These are phyloP conservation scores for Aspergillus unguis DNA, from an alignment of 2,329 filamentous ascomycete genomes.

Conservation along the genomic window DNA sequence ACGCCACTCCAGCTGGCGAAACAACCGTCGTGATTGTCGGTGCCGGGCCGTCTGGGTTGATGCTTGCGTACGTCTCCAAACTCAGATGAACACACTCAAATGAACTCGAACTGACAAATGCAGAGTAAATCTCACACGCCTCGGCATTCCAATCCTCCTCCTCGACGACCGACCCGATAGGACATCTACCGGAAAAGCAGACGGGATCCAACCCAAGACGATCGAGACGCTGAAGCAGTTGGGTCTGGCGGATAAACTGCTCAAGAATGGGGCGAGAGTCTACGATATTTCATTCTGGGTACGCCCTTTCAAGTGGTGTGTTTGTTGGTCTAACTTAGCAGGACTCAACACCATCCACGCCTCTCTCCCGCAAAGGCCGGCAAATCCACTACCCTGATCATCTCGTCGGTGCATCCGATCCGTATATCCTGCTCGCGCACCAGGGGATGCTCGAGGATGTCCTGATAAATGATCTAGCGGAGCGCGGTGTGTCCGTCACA, in stretches of 20 bases:
- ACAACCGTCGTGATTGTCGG: conserved; percentile 39
- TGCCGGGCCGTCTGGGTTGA: conserved; percentile 45
- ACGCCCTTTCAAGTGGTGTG: conserved; percentile 23
- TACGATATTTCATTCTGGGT: conserved; percentile 75
- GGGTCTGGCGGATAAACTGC: conserved; percentile 64
- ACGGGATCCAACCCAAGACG: conserved; percentile 73
- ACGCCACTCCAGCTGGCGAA: conserved; percentile 9
- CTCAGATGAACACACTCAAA: background rate
- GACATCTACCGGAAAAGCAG: conserved; percentile 66
- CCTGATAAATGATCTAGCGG: conserved; percentile 65
- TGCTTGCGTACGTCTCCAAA: conserved; percentile 35
- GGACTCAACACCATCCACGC: conserved; percentile 15
- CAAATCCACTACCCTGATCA: conserved; percentile 64
- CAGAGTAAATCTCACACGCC: conserved; percentile 59
- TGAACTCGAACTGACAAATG: background rate
- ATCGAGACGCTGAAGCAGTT: conserved; percentile 74
- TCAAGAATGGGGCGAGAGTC: conserved; percentile 65
- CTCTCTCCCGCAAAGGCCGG: conserved; percentile 60
- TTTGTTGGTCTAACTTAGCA: background rate
- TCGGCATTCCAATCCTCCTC: conserved; percentile 62
- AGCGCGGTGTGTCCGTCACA: conserved; percentile 61
- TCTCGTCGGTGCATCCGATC: conserved; percentile 51
- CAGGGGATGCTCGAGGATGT: conserved; percentile 73
- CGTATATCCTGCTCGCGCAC: conserved; percentile 58
- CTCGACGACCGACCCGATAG: conserved; percentile 67